Percentiles rank a stretch among this genome's conserved stretches.
These are phyloP conservation scores for Colletotrichum scovillei DNA, from an alignment of 2,329 filamentous ascomycete genomes.

Conservation along the genomic window DNA sequence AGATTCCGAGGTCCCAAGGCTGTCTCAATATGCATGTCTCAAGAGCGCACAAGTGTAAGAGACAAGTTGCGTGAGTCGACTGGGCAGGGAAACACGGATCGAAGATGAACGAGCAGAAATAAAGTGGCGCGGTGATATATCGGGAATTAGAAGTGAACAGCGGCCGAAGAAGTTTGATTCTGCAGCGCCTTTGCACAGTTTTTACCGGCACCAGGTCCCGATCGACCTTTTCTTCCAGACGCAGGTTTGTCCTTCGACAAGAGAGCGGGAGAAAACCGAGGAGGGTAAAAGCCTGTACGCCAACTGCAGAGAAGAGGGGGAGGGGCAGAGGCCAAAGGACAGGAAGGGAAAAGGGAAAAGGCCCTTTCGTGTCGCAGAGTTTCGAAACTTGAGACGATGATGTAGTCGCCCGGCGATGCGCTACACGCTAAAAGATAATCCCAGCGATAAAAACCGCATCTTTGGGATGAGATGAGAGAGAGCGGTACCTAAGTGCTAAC, in stretches of 20 bases:
- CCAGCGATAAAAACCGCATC: background rate
- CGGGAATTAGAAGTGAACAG: background rate
- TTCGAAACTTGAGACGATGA: slow-evolving; percentile 31
- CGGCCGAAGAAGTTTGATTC: slow-evolving; percentile 6
- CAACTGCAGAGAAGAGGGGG: background rate
- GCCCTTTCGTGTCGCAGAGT: slow-evolving; percentile 22
- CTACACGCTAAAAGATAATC: slow-evolving; percentile 8
- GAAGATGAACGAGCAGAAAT: background rate
- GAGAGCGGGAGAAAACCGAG: background rate
- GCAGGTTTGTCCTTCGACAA: background rate
- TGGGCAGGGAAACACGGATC: background rate
- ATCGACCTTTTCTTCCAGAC: background rate
- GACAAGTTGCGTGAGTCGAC: background rate
- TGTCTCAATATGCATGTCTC: slow-evolving; percentile 27
- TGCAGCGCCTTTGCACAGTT: background rate
- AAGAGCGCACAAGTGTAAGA: background rate
- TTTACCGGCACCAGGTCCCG: slow-evolving; percentile 12
- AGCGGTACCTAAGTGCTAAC: background rate
- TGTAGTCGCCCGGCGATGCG: slow-evolving; percentile 4
- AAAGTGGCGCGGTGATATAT: slow-evolving; percentile 22
- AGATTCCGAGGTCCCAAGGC: slow-evolving; percentile 6
- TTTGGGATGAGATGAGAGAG: background rate
- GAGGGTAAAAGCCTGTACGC: background rate
- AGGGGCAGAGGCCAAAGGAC: background rate
- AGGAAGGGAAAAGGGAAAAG: background rate